Conservation (phyloP, 768 basidiomycete species). For the Brasilioporus rufonigricans region DNA sequence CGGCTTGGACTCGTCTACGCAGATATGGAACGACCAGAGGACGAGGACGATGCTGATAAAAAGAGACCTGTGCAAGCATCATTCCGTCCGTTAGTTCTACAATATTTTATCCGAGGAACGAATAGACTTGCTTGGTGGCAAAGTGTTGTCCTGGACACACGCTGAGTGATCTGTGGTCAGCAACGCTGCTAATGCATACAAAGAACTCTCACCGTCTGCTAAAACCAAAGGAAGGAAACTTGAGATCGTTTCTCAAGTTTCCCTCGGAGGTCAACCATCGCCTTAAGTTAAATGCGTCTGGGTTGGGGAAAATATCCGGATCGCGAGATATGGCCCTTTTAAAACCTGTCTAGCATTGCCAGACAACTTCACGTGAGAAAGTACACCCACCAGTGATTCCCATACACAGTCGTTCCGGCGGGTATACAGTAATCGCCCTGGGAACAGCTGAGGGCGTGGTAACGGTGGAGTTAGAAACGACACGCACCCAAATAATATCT, state of each 20-base stretch:
- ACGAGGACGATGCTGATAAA: conserved; percentile 59
- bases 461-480: not conserved
- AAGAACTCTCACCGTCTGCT: conserved; percentile 34
- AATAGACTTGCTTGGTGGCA: conserved; percentile 34
- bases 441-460: not conserved
- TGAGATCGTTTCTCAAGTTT: conserved; percentile 43
- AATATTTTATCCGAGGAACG: not conserved
- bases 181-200: not conserved
- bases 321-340: conserved; percentile 37
- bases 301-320: conserved; percentile 36
- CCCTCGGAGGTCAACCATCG: conserved; percentile 28
- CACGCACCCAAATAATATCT: conserved; percentile 17
- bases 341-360: not conserved
- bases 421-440: conserved; percentile 20
- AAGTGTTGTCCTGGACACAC: conserved; percentile 63
- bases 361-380: not conserved
- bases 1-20: conserved; percentile 42
- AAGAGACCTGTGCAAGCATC: conserved; percentile 43
- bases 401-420: conserved; percentile 15
- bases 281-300: conserved; percentile 34
- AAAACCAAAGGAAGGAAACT: conserved; percentile 51
- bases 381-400: conserved; percentile 16
- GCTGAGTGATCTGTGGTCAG: conserved; percentile 25
- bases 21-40: conserved; percentile 58
- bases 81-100: not conserved